Percentiles rank a stretch among this genome's conserved stretches.
These are phyloP conservation scores for Phytophthora cryptogea DNA, from an alignment of 352 stramenopile genomes.

Conservation along the genomic window DNA sequence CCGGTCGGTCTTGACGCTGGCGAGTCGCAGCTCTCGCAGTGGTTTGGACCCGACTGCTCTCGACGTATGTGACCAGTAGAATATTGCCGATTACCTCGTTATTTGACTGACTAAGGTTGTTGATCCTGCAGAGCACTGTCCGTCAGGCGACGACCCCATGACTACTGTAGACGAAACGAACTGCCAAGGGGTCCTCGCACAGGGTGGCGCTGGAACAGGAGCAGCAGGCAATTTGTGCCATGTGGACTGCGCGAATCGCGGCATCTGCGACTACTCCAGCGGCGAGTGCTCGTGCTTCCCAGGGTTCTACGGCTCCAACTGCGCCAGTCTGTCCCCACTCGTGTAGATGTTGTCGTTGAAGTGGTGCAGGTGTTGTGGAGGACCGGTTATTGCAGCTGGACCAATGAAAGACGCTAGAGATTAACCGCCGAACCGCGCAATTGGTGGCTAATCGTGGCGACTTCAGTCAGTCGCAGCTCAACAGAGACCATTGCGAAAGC, in stretches of 20 bases:
- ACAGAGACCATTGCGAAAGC: slow-evolving; percentile 13
- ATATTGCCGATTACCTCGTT: neutral
- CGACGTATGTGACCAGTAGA: slow-evolving; percentile 37
- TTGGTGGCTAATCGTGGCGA: slow-evolving; percentile 18
- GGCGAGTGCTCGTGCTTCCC: slow-evolving; percentile 72
- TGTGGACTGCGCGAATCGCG: slow-evolving; percentile 79
- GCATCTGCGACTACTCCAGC: slow-evolving; percentile 71
- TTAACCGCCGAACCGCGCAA: slow-evolving; percentile 30
- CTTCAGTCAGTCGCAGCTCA: neutral
- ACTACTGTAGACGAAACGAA: slow-evolving; percentile 86
- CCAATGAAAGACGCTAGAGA: slow-evolving; percentile 20
- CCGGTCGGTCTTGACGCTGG: slow-evolving; percentile 65
- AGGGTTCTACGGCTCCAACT: slow-evolving; percentile 83
- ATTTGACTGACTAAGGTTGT: slow-evolving; percentile 4
- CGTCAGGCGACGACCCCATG: slow-evolving; percentile 87
- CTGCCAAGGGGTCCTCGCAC: slow-evolving; percentile 60
- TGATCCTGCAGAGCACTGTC: slow-evolving; percentile 62
- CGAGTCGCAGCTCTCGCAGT: slow-evolving; percentile 84
- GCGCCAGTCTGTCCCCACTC: slow-evolving; percentile 68
- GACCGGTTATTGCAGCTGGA: slow-evolving; percentile 23
- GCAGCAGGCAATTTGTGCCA: slow-evolving; percentile 64
- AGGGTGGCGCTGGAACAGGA: slow-evolving; percentile 44
- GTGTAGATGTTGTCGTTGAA: slow-evolving; percentile 11
- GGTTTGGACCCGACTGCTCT: slow-evolving; percentile 90
- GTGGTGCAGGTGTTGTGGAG: slow-evolving; percentile 2